A percentile compares a stretch with the other conserved stretches of the same genome.
phyloP scores from a whole-genome alignment of 495 filamentous ascomycete genomes.

The Talaromyces liani region DNA sequence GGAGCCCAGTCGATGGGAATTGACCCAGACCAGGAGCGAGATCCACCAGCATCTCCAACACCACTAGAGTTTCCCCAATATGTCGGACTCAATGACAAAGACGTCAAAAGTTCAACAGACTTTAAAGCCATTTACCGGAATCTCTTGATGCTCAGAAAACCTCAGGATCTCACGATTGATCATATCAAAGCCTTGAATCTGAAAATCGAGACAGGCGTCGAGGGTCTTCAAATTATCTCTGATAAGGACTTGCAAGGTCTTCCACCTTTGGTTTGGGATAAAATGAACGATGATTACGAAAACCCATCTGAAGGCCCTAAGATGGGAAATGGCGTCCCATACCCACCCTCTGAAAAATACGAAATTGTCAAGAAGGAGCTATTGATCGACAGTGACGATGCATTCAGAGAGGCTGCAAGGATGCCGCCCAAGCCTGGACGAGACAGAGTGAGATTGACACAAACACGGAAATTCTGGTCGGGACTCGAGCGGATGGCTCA shows the following conservation, averaged over 20 bases:
- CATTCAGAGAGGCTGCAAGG: slow-evolving; percentile 44
- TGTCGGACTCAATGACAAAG: slow-evolving; percentile 20
- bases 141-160: slow-evolving; percentile 43
- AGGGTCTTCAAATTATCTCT: slow-evolving; percentile 38
- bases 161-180: slow-evolving; percentile 42
- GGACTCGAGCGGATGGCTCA: slow-evolving; percentile 50
- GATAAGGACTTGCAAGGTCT: slow-evolving; percentile 28
- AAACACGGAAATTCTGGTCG: slow-evolving; percentile 55
- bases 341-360: slow-evolving; percentile 41
- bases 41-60: slow-evolving; percentile 37
- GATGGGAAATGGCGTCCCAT: slow-evolving; percentile 43
- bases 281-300: slow-evolving; percentile 6
- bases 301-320: slow-evolving; percentile 14
- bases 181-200: slow-evolving; percentile 49
- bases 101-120: slow-evolving; percentile 19
- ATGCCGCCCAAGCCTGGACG: slow-evolving; percentile 32
- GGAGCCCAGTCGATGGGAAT: slow-evolving; percentile 28
- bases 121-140: slow-evolving; percentile 29
- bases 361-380: slow-evolving; percentile 43
- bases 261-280: slow-evolving; percentile 40
- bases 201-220: slow-evolving; percentile 31
- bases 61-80: slow-evolving; percentile 44
- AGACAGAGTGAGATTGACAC: slow-evolving; percentile 38
- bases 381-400: slow-evolving; percentile 47
- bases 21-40: slow-evolving; percentile 35